phyloP scores from a whole-genome alignment of 2,329 filamentous ascomycete species.

The Chrysosporium queenslandicum region DNA sequence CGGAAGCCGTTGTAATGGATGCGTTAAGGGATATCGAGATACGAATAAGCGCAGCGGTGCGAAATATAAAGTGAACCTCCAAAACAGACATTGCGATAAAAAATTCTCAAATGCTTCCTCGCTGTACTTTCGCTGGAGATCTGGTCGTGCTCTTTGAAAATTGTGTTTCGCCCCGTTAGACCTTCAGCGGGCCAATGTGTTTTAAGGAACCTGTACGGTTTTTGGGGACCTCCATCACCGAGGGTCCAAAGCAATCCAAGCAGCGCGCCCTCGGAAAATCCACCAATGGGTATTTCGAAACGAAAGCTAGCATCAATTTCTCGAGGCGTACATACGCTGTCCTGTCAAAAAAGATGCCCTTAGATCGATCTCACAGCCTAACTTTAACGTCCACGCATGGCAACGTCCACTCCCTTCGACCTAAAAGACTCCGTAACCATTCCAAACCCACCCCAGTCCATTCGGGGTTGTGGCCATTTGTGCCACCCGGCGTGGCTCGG shows the following conservation, averaged over 20 bases:
- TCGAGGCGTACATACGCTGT: no score
- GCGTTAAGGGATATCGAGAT: neutral
- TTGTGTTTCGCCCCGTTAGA: neutral
- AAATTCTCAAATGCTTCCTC: neutral
- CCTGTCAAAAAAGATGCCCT: no score
- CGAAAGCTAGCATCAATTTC: neutral
- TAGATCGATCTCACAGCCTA: slow-evolving; percentile 51
- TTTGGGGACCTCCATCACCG: neutral
- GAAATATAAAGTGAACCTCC: neutral
- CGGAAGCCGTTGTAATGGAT: neutral
- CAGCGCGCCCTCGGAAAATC: neutral
- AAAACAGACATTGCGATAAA: neutral
- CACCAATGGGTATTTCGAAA: neutral
- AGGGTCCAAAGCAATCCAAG: neutral
- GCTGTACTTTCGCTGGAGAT: neutral
- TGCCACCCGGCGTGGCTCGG: slow-evolving; percentile 22
- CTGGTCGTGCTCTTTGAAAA: neutral
- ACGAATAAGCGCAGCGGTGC: neutral
- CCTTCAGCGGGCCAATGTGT: no score
- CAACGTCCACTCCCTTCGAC: slow-evolving; percentile 77
- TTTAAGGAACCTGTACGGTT: neutral
- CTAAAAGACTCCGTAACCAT: slow-evolving; percentile 73
- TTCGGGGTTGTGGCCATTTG: slow-evolving; percentile 43
- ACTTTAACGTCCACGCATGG: slow-evolving; percentile 86
- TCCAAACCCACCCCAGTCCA: slow-evolving; percentile 72